Conservation (phyloP, 1,139 yeast genomes). For the Yamadazyma oceani region DNA sequence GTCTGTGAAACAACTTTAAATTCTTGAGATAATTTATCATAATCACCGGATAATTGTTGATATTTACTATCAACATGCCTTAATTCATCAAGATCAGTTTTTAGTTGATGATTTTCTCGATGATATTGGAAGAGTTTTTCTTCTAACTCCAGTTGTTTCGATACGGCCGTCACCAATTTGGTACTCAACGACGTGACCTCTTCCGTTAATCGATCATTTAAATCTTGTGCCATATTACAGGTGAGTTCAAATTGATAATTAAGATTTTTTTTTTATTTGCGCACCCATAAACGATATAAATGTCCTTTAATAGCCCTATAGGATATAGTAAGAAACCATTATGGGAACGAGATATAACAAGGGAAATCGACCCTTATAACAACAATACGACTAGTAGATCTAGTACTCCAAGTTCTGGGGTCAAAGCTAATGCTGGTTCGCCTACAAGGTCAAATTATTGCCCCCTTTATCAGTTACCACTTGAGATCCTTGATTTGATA, state of each 20-base stretch:
- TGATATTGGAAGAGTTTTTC: constrained; percentile 37
- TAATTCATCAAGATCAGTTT: constrained; percentile 20
- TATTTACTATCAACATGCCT: constrained; percentile 27
- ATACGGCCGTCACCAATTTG: constrained; percentile 59
- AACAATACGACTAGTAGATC: neutral
- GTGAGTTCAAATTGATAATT: neutral
- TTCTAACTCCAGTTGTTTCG: constrained; percentile 56
- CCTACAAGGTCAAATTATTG: too few species aligned
- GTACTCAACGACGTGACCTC: constrained; percentile 61
- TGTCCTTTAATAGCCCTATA: constrained; percentile 15
- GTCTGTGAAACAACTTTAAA: constrained; percentile 32
- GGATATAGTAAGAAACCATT: constrained; percentile 19
- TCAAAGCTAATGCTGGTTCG: too few species aligned
- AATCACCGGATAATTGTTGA: constrained; percentile 27
- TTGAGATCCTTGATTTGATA: constrained; percentile 35
- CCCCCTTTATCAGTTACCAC: constrained; percentile 25
- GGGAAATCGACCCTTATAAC: constrained; percentile 1
- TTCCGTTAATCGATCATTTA: constrained; percentile 43
- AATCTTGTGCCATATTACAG: constrained; percentile 6
- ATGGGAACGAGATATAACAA: constrained; percentile 3
- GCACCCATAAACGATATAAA: neutral
- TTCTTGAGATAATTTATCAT: constrained; percentile 34
- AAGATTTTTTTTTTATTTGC: too few species aligned
- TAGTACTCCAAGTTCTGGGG: too few species aligned
- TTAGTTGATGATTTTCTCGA: constrained; percentile 29